Evolutionary conservation across 371 early-diverging fungal genomes (phyloP).

Genomic region (Apophysomyces trapeziformis): DNA sequence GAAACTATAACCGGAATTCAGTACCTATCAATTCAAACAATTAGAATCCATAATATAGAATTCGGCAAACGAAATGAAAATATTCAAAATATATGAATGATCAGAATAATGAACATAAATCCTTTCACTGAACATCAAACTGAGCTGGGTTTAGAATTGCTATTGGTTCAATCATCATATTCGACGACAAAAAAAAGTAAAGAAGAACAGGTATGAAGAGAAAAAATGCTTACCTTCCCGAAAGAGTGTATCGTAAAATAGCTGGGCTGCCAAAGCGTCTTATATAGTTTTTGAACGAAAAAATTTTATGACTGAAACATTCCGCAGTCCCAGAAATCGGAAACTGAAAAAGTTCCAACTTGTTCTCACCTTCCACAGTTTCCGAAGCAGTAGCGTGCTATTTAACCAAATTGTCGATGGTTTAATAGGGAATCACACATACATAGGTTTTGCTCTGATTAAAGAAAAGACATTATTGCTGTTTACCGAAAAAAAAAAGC

Average conservation of each 20-base stretch:
- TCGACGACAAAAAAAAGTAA: neutral
- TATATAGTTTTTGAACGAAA: neutral
- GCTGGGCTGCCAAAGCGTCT: neutral
- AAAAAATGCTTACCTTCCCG: constrained; percentile 2
- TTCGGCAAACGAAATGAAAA: neutral
- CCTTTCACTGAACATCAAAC: constrained; percentile 11
- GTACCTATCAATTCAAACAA: neutral
- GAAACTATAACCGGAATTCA: neutral
- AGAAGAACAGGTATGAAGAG: neutral
- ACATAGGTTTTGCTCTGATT: no score
- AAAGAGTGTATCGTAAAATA: neutral
- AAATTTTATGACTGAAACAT: neutral
- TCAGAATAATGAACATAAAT: constrained; percentile 8
- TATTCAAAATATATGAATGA: neutral
- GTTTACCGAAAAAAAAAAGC: no score
- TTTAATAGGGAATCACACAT: no score
- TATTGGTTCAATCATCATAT: constrained; percentile 11
- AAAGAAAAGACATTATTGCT: no score
- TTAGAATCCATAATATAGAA: constrained; percentile 4
- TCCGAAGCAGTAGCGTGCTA: no score
- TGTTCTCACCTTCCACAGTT: no score
- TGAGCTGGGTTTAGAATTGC: constrained; percentile 12
- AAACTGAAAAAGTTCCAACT: no score
- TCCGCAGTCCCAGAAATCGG: neutral
- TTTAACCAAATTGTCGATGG: no score